Conservation (phyloP, 441 rosid genomes). For the Rhodomyrtus psidioides region DNA sequence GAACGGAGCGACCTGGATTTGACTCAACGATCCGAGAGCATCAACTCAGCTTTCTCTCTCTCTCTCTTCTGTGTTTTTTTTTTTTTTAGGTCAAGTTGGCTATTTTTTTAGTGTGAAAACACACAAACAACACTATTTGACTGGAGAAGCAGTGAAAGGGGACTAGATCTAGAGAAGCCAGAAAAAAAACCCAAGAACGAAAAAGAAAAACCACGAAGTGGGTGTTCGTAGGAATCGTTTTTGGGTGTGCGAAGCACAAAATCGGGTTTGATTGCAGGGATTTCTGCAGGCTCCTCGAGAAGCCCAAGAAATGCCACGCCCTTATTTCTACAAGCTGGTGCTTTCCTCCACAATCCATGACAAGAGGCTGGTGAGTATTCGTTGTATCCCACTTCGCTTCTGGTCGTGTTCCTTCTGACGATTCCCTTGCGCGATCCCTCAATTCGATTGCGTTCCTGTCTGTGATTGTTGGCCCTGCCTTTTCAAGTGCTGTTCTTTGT, state of each 20-base stretch:
- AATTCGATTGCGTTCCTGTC: neutral
- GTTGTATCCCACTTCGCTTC: neutral
- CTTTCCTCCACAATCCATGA: constrained; percentile 64
- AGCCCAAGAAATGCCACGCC: constrained; percentile 51
- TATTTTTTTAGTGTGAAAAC: neutral
- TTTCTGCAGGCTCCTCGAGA: neutral
- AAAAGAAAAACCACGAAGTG: neutral
- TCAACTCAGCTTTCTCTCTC: neutral
- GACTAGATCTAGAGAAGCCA: neutral
- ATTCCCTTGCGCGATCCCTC: neutral
- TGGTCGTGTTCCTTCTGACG: neutral
- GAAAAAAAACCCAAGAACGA: neutral
- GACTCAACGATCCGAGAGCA: neutral
- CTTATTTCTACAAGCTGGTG: constrained; percentile 84
- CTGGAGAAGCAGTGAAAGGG: neutral
- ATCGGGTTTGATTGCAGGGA: too few relatives aligned
- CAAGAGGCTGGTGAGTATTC: constrained; percentile 59
- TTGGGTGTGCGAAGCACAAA: neutral
- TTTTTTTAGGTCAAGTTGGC: neutral
- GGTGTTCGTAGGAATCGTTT: neutral
- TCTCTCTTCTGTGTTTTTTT: neutral
- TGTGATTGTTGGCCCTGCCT: too few relatives aligned
- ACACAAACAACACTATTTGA: neutral
- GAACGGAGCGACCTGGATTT: neutral
- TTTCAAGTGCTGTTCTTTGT: too few relatives aligned